Base-by-base conservation (phyloP, 2,329 filamentous ascomycete species). In the Penicillium janthinellum region DNA sequence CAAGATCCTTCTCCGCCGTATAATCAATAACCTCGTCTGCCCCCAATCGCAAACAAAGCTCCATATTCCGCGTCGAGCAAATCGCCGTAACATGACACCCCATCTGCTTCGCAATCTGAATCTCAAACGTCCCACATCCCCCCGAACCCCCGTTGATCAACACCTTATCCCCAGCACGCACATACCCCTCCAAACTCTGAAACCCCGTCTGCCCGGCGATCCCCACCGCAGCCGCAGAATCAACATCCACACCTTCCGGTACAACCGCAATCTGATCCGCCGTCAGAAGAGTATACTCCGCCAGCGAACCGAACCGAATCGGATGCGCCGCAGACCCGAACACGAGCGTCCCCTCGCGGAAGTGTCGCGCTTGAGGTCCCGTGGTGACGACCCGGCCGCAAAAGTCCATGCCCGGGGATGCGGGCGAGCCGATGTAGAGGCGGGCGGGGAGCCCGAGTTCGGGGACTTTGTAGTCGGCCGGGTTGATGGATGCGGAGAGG, bases 61-160 rank as follows among this genome's bases (percentile, higher is more conserved):
- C 80, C 0, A 81, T 76, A 69, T 89, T 90, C 5, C 71, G 71
- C 0, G 76, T 79, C 10, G 86, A 89, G 67, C 87, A 90, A 4
- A 81, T 82, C 2, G 80, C 79, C 1, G 82, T 84, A 35, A 90
- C 87, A 61, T 83, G 76, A 64, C 83, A 87, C 0, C 86, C 86
- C 3, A 85, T 67, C 0, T 77, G 76, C 70, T 88, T 89, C 8
- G 86, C 87, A 47, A 89, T 82, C 68, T 90, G 87, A 55, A 90
- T 84, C 0, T 79, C 83, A 58, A 82, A 88, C 0, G 81, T 80
- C 0, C 88, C 88, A 0, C 80, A 82, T 0, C 87, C 87, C 10
- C 88, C 88, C 5, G 81, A 85, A 0, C 86, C 86, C 12, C 86
- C 87, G 64, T 89, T 89, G 71, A 89, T 82, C 67, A 89, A 85